Evolutionary conservation across 2,329 filamentous ascomycete species (phyloP).

Genomic region (Fusarium albosuccineum): DNA sequence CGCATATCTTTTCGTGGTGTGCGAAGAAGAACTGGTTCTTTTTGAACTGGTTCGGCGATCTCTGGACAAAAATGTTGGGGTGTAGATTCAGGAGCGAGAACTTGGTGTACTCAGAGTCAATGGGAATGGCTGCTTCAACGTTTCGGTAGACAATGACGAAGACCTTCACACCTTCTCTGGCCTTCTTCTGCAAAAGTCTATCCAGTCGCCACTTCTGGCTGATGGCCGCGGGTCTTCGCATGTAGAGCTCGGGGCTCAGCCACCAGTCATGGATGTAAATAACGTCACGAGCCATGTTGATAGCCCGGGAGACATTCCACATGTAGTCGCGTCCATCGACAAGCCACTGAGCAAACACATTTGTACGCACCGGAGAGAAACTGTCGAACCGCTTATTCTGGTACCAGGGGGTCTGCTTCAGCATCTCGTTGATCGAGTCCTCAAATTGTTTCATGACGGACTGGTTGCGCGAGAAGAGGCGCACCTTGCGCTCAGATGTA

Average conservation of each 20-base stretch:
- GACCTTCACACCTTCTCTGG: slow-evolving; percentile 94
- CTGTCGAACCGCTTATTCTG: slow-evolving; percentile 89
- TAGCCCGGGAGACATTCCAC: slow-evolving; percentile 98
- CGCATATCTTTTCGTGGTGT: slow-evolving; percentile 97
- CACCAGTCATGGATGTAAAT: slow-evolving; percentile 99
- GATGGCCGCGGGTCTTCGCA: slow-evolving; percentile 92
- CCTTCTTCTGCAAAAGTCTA: slow-evolving; percentile 91
- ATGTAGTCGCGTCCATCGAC: slow-evolving; percentile 98
- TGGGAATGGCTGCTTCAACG: slow-evolving; percentile 95
- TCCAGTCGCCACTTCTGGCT: slow-evolving; percentile 98
- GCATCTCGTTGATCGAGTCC: slow-evolving; percentile 90
- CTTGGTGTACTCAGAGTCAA: slow-evolving; percentile 98
- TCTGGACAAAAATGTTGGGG: slow-evolving; percentile 94
- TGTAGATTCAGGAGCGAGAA: slow-evolving; percentile 95
- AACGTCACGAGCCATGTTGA: slow-evolving; percentile 96
- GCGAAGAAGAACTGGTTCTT: slow-evolving; percentile 99
- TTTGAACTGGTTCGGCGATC: slow-evolving; percentile 96
- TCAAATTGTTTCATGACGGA: slow-evolving; percentile 92
- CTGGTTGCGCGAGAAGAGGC: slow-evolving; percentile 91
- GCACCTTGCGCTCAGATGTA: slow-evolving; percentile 93
- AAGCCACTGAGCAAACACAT: slow-evolving; percentile 94
- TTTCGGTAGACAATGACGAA: slow-evolving; percentile 99
- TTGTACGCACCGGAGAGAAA: slow-evolving; percentile 89
- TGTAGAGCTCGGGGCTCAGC: slow-evolving; percentile 95
- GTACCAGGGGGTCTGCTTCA: slow-evolving; percentile 84